Conservation (phyloP, 2,329 filamentous ascomycete species). For the Orbilia ellipsospora region DNA sequence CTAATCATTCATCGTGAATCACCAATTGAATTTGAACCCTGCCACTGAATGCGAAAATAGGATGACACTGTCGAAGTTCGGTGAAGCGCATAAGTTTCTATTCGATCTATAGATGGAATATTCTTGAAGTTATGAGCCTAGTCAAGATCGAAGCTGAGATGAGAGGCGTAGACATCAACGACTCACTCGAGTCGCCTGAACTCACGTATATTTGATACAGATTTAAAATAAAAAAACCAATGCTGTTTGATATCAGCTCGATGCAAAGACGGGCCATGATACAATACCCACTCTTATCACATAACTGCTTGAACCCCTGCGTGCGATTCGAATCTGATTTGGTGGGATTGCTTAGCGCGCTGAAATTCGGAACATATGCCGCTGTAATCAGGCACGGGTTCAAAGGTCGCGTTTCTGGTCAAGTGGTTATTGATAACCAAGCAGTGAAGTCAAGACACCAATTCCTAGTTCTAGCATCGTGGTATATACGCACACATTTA, state of each 20-base stretch:
- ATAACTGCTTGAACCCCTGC: background rate
- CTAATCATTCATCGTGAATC: background rate
- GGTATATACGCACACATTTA: too few relatives aligned
- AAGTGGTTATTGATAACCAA: too few relatives aligned
- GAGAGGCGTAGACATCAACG: background rate
- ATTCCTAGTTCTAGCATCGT: too few relatives aligned
- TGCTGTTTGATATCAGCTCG: background rate
- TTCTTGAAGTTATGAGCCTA: constrained; percentile 6
- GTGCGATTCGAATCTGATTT: constrained; percentile 15
- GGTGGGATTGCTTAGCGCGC: background rate
- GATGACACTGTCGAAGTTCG: constrained; percentile 2
- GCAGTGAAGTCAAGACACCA: too few relatives aligned
- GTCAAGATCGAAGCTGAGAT: background rate
- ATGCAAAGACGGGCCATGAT: background rate
- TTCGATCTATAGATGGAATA: background rate
- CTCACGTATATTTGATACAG: background rate
- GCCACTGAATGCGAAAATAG: background rate
- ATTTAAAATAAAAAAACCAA: background rate
- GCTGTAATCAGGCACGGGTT: too few relatives aligned
- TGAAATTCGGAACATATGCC: too few relatives aligned
- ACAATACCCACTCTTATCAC: background rate
- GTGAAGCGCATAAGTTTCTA: background rate
- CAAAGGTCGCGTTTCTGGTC: too few relatives aligned
- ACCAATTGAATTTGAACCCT: background rate
- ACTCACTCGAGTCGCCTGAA: too few relatives aligned